A percentile compares a stretch with the other conserved stretches of the same genome.
Evolutionary conservation across 805 yeast genomes (phyloP).

Genomic region (Yarrowia bubula): DNA sequence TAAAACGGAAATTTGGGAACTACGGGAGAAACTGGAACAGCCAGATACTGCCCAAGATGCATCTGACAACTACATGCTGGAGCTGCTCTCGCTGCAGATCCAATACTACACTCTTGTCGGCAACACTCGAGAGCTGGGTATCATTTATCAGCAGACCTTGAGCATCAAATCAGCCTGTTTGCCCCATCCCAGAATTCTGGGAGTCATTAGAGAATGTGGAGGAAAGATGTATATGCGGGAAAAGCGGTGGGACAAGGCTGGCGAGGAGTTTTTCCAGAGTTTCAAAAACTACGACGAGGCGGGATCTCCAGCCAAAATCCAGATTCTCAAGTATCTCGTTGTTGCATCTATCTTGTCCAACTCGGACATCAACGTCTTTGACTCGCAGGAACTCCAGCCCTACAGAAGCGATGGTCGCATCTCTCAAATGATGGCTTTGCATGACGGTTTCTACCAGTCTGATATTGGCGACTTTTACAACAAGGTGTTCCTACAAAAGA

Average conservation of each 20-base stretch:
- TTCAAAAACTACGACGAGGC: conserved; percentile 63
- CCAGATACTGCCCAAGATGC: conserved; percentile 27
- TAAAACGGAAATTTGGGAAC: conserved; percentile 26
- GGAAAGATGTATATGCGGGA: conserved; percentile 65
- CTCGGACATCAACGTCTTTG: conserved; percentile 68
- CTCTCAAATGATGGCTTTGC: conserved; percentile 37
- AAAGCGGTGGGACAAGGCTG: conserved; percentile 56
- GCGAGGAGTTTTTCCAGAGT: conserved; percentile 53
- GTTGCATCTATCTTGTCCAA: conserved; percentile 55
- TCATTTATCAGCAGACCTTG: conserved; percentile 51
- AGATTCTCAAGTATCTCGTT: conserved; percentile 59
- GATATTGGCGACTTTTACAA: conserved; percentile 33
- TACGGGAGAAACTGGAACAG: conserved; percentile 4
- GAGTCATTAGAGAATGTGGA: conserved; percentile 73
- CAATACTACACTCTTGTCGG: conserved; percentile 48
- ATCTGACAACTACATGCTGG: conserved; percentile 46
- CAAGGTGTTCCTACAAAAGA: conserved; percentile 24
- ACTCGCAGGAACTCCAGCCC: conserved; percentile 66
- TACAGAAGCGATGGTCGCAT: conserved; percentile 42
- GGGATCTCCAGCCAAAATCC: conserved; percentile 60
- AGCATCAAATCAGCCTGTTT: conserved; percentile 49
- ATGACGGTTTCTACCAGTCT: conserved; percentile 39
- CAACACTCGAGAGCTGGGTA: conserved; percentile 44
- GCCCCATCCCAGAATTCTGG: conserved; percentile 73
- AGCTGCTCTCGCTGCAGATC: conserved; percentile 66